Base-by-base conservation (phyloP, 2,329 filamentous ascomycete species). In the Clonostachys rhizophaga region DNA sequence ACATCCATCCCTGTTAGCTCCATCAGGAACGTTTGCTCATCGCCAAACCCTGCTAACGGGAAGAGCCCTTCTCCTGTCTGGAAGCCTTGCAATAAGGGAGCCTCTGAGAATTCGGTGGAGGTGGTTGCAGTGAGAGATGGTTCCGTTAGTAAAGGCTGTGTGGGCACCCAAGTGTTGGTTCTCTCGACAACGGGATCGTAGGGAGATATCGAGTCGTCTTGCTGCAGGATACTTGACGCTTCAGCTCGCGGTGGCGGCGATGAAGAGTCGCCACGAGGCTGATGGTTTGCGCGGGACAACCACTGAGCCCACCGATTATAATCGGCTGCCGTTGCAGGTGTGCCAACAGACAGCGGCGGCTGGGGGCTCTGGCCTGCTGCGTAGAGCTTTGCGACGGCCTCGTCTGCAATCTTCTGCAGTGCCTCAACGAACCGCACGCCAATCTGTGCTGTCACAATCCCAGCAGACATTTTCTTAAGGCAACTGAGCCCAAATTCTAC, bases 391-490 rank as follows among this genome's bases (percentile, higher is more conserved):
- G 42, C 42, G 12, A 51, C 50, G 1, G 57, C 55, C 44, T 58
- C 57, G 4, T 58, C 46, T 0, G 55, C 47, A 12, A 58, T 58
- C 3, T 50, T 45, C 18, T 54, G 54, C 14, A 59, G 35, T 4
- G 55, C 53, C 36, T 58, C 57, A 12, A 58, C 56, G n/a, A 58
- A 59, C 5, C 54, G 47, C 5, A 58, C 56, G 4, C 57, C 56
- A 37, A 54, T 52, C 20, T 43, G 54, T 14, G 54, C 54, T 5
- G 60, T 59, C 35, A 52, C 50, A 44, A 64, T 67, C 1, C 61
- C 64, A 5, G 54, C 53, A 0, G 65, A 58, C 63, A 68, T 67
- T n/a, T 49, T 56, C 2, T 56, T 51, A 2, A 67, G 58, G 43
- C 61, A 64, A 5, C 57, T 54, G 6, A 67, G 33, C 0, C 63